Conservation (phyloP, 148 eudicot species). For the Suaeda aralocaspica region DNA sequence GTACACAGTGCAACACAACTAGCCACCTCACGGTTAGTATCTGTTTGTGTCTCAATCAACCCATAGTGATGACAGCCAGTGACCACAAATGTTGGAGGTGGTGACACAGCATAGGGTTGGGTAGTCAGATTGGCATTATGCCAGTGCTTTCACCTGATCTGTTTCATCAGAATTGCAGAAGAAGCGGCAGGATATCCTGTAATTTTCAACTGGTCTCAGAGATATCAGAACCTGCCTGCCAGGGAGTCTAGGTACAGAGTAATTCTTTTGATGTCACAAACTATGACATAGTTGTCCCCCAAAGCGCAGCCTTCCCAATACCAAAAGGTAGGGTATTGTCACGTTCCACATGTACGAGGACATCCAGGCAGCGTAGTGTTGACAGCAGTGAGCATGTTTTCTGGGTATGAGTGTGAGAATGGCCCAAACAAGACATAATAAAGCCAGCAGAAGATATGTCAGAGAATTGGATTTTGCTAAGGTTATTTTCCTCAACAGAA, state of each 20-base stretch:
- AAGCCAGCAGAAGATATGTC: background rate
- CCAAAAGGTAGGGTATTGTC: constrained; percentile 30
- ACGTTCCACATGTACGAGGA: constrained; percentile 22
- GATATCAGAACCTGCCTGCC: constrained; percentile 14
- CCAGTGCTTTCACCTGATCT: background rate
- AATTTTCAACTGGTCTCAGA: constrained; percentile 19
- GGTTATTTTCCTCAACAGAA: background rate
- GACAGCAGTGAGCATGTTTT: constrained; percentile 20
- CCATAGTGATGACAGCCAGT: constrained; percentile 28
- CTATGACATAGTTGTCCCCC: constrained; percentile 17
- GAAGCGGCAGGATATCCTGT: constrained; percentile 7
- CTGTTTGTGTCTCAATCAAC: constrained; percentile 17
- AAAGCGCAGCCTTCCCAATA: constrained; percentile 14
- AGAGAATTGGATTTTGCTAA: background rate
- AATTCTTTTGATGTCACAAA: background rate
- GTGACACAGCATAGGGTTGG: constrained; percentile 7
- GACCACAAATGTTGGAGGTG: constrained; percentile 20
- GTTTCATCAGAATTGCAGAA: constrained; percentile 2
- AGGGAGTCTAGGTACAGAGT: constrained; percentile 1
- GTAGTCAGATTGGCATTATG: background rate
- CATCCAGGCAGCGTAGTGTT: constrained; percentile 21
- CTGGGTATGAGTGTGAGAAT: background rate
- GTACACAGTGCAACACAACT: constrained; percentile 28
- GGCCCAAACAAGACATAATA: constrained; percentile 2
- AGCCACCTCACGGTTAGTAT: constrained; percentile 5